Percentiles rank a stretch among this genome's conserved stretches.
These are phyloP conservation scores for Cutaneotrichosporon cutaneum DNA, from an alignment of 1,284 basidiomycete species.

Conservation along the genomic window DNA sequence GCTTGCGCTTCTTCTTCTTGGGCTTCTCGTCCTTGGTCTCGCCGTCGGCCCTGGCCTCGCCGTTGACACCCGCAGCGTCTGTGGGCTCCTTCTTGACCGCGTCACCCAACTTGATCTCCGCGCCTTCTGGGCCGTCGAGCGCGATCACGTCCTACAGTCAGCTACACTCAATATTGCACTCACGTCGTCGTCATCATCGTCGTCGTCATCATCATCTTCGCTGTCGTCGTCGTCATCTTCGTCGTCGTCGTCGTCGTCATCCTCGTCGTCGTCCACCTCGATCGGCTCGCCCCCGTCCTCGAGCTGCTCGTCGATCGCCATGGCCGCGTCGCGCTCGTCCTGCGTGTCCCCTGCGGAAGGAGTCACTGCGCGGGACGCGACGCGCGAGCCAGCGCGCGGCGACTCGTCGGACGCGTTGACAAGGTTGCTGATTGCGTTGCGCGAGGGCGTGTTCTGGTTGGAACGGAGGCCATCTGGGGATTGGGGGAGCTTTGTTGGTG, in stretches of 20 bases:
- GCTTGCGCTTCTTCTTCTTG: constrained; percentile 38
- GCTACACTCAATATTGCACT: constrained; percentile 5
- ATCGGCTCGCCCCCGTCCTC: constrained; percentile 39
- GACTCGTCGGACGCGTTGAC: constrained; percentile 17
- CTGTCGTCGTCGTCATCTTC: constrained; percentile 30
- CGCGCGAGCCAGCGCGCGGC: constrained; percentile 3
- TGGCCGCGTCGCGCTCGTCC: constrained; percentile 26
- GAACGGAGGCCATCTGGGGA: background rate
- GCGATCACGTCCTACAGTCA: constrained; percentile 23
- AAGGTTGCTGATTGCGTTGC: constrained; percentile 15
- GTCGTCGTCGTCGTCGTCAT: constrained; percentile 29
- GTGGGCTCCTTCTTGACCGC: constrained; percentile 22
- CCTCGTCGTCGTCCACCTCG: constrained; percentile 61
- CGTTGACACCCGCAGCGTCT: constrained; percentile 6
- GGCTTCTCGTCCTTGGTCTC: constrained; percentile 32
- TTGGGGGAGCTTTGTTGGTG: constrained; percentile 4
- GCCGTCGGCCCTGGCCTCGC: constrained; percentile 12
- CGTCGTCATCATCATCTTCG: constrained; percentile 26
- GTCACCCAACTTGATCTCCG: constrained; percentile 8
- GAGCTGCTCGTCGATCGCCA: constrained; percentile 16
- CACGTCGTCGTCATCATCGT: constrained; percentile 29
- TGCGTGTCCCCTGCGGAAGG: constrained; percentile 12
- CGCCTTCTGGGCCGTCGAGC: constrained; percentile 21
- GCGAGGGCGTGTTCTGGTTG: constrained; percentile 16
- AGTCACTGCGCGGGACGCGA: constrained; percentile 7